phyloP scores from a whole-genome alignment of 78 protist species.

The Dictyostelium brefeldianum region DNA sequence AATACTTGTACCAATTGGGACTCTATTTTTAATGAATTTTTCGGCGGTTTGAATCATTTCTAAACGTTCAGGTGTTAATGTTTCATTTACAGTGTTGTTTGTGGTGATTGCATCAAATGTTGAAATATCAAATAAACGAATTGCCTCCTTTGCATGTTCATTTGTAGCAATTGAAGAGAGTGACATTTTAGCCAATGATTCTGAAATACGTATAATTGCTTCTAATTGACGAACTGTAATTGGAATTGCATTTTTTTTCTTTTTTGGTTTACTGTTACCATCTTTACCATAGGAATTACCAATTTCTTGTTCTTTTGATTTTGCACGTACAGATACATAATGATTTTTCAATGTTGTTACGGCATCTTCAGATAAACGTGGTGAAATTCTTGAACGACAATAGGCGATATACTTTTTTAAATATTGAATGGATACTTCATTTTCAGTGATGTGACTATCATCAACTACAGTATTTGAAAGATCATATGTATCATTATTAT shows the following conservation, averaged over 20 bases:
- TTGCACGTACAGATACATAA: constrained; percentile 65
- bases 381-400: constrained; percentile 78
- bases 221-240: constrained; percentile 95
- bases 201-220: constrained; percentile 93
- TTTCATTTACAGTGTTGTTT: constrained; percentile 8
- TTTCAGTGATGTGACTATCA: neutral
- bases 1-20: constrained; percentile 71
- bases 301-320: constrained; percentile 19
- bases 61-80: constrained; percentile 40
- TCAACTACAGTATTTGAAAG: constrained; percentile 1
- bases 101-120: constrained; percentile 86
- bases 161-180: constrained; percentile 54
- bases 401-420: constrained; percentile 90
- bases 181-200: constrained; percentile 90
- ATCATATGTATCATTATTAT: neutral
- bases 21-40: constrained; percentile 20
- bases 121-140: constrained; percentile 89
- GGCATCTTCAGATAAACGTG: constrained; percentile 93
- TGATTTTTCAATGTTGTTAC: constrained; percentile 69
- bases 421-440: constrained; percentile 16
- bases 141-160: constrained; percentile 88
- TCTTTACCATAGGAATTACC: constrained; percentile 85
- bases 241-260: constrained; percentile 78
- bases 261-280: neutral
- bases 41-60: constrained; percentile 70